Conservation (phyloP, 2,329 filamentous ascomycete species). For the Trichoderma afroharzianum region DNA sequence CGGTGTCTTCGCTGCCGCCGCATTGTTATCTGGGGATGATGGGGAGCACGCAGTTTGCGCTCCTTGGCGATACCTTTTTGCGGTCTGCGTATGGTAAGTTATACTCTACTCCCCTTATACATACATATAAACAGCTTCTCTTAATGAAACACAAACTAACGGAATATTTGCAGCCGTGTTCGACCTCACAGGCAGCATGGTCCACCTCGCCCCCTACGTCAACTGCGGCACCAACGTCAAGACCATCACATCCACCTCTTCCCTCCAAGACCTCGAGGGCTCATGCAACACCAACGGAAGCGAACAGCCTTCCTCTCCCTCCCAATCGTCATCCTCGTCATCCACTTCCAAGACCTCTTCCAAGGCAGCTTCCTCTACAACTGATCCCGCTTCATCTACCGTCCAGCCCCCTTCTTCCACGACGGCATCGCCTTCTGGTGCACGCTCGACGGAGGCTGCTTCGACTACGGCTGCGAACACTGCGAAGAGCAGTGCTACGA, state of each 20-base stretch:
- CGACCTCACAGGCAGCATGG: slow-evolving; percentile 45
- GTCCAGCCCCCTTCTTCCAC: background rate
- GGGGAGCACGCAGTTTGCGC: slow-evolving; percentile 43
- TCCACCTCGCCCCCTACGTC: slow-evolving; percentile 48
- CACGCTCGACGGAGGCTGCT: background rate
- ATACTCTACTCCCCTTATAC: background rate
- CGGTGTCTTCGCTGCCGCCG: slow-evolving; percentile 23
- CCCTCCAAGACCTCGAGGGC: slow-evolving; percentile 20
- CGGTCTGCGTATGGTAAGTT: slow-evolving; percentile 48
- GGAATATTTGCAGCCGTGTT: slow-evolving; percentile 41
- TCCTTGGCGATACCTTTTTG: slow-evolving; percentile 54
- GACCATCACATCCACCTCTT: slow-evolving; percentile 18
- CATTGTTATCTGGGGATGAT: slow-evolving; percentile 50
- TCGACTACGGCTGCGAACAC: background rate
- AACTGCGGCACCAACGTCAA: slow-evolving; percentile 42
- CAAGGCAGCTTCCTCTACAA: background rate
- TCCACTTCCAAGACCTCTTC: background rate
- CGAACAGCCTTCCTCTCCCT: background rate
- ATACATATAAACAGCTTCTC: background rate
- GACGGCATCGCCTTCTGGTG: background rate
- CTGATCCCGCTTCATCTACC: background rate
- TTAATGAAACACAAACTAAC: background rate
- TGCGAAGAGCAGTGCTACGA: background rate
- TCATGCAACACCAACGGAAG: slow-evolving; percentile 18
- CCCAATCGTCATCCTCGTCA: background rate